These are phyloP conservation scores for Symbiotaphrina buchneri DNA, from an alignment of 495 filamentous ascomycete genomes.

Conservation along the genomic window DNA sequence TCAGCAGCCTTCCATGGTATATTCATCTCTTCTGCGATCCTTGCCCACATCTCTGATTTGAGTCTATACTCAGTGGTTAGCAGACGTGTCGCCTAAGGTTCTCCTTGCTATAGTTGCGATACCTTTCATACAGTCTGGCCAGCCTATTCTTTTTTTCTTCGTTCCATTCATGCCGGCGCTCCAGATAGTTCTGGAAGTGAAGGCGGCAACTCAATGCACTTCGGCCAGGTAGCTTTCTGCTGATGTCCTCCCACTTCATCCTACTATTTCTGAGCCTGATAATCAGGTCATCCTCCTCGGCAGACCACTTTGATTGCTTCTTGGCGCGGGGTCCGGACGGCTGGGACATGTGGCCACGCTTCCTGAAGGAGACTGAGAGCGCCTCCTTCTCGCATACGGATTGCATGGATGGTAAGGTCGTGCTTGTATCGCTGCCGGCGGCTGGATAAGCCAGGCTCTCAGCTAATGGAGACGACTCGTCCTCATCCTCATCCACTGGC, in stretches of 20 bases:
- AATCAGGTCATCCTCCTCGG: conserved; percentile 74
- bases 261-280: conserved; percentile 70
- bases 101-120: conserved; percentile 8
- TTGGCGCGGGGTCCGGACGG: conserved; percentile 59
- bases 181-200: conserved; percentile 94
- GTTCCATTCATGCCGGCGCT: conserved; percentile 78
- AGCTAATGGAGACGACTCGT: too few relatives aligned
- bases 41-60: conserved; percentile 93
- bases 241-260: conserved; percentile 99
- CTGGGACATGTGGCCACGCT: conserved; percentile 26
- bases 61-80: conserved; percentile 39
- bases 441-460: conserved; percentile 6
- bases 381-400: conserved; percentile 9
- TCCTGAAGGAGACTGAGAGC: conserved; percentile 18
- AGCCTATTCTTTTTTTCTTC: conserved; percentile 96
- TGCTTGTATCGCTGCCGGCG: conserved; percentile 8
- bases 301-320: conserved; percentile 90
- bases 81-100: neutral
- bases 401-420: conserved; percentile 5
- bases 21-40: conserved; percentile 83
- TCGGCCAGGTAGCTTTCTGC: conserved; percentile 66
- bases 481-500: conserved; percentile 62
- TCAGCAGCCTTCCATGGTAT: conserved; percentile 91
- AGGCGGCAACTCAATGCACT: conserved; percentile 84
- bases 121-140: conserved; percentile 89